phyloP scores from a whole-genome alignment of 495 filamentous ascomycete species.

The Hyaloscypha finlandica region DNA sequence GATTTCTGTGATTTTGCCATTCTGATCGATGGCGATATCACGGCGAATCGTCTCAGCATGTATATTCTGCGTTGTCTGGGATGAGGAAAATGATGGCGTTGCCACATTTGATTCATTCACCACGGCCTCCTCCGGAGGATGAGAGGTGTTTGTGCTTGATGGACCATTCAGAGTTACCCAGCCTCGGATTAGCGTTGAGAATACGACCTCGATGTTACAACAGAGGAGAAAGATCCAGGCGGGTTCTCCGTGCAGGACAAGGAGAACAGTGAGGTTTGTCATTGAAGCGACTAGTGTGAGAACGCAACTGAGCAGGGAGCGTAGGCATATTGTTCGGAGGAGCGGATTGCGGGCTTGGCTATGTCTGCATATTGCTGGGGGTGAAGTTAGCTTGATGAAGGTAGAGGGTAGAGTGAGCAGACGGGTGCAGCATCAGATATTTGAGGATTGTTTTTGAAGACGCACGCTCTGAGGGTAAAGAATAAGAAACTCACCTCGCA shows the following conservation, averaged over 20 bases:
- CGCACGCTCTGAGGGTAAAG: not conserved
- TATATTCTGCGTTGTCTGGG: not conserved
- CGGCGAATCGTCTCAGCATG: not conserved
- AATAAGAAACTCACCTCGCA: constrained; percentile 40
- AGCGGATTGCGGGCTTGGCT: constrained; percentile 18
- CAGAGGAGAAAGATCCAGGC: constrained; percentile 59
- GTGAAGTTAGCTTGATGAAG: not conserved
- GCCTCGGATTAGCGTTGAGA: constrained; percentile 52
- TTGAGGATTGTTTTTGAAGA: not conserved
- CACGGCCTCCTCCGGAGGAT: not conserved
- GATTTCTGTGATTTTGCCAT: not conserved
- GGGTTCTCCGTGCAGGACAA: constrained; percentile 52
- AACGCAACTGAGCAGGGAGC: constrained; percentile 50
- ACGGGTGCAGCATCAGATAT: not conserved
- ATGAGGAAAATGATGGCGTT: not conserved
- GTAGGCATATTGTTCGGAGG: constrained; percentile 41
- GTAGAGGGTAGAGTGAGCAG: not conserved
- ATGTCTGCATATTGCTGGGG: not conserved
- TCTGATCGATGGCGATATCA: not conserved
- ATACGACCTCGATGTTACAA: constrained; percentile 57
- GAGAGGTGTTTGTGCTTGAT: not conserved
- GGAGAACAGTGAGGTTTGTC: constrained; percentile 51
- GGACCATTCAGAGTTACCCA: constrained; percentile 51
- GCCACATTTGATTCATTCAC: not conserved
- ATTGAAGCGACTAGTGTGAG: constrained; percentile 48